Evolutionary conservation across 148 eudicot species (phyloP).

Genomic region (Rhododendron ferrugineum): DNA sequence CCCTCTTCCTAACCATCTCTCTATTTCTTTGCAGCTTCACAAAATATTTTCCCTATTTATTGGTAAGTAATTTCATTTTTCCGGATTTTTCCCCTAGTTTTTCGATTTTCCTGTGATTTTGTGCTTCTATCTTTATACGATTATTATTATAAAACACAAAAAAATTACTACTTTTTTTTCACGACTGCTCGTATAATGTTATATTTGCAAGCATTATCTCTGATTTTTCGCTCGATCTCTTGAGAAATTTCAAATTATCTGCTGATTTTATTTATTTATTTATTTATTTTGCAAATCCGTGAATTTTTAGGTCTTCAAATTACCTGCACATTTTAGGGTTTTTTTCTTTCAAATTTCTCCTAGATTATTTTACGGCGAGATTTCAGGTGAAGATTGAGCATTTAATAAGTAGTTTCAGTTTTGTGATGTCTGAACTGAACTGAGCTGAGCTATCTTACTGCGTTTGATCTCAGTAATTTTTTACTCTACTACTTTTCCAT

Average conservation of each 20-base stretch:
- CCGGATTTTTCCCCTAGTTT: background rate
- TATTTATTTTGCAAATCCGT: background rate
- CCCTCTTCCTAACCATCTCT: background rate
- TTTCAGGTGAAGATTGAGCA: background rate
- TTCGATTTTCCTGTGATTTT: background rate
- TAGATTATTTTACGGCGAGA: background rate
- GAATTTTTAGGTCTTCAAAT: background rate
- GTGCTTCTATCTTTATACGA: background rate
- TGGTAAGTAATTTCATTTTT: slow-evolving; percentile 15
- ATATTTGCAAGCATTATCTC: slow-evolving; percentile 5
- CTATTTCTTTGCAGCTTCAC: slow-evolving; percentile 6
- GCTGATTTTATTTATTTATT: background rate
- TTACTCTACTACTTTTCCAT: background rate
- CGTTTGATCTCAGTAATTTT: background rate
- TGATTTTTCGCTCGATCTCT: slow-evolving; percentile 9
- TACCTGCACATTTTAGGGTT: background rate
- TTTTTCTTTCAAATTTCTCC: background rate
- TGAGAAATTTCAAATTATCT: background rate
- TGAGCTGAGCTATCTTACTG: background rate
- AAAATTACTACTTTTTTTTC: background rate
- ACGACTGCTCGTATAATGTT: background rate
- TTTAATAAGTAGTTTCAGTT: slow-evolving; percentile 5
- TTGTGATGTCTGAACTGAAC: background rate
- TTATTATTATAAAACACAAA: slow-evolving; percentile 8
- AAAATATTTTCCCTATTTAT: slow-evolving; percentile 19